phyloP scores from a whole-genome alignment of 129 eudicot genomes.

The Gnaphalium uliginosum region DNA sequence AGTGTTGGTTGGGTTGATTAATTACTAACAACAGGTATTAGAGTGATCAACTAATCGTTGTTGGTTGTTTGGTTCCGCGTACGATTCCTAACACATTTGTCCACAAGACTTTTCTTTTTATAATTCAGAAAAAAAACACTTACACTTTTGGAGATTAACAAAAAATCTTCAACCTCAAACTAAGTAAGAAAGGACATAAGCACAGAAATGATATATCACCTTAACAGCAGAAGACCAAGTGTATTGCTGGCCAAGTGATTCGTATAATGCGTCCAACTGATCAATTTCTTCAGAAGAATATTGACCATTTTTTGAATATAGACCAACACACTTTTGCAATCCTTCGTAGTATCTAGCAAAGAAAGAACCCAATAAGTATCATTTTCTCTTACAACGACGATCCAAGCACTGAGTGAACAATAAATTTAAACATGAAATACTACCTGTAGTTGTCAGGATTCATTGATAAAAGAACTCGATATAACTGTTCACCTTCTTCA shows the following conservation, averaged over 20 bases:
- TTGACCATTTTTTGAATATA: conserved; percentile 51
- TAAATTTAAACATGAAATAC: not conserved
- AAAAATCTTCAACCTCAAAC: not conserved
- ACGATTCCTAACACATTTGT: not conserved
- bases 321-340: conserved; percentile 75
- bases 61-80: too few relatives aligned
- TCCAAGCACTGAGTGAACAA: not conserved
- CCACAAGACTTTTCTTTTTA: not conserved
- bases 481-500: conserved; percentile 62
- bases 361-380: conserved; percentile 13
- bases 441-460: conserved; percentile 89
- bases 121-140: not conserved
- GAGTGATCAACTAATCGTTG: too few relatives aligned
- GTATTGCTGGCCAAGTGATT: conserved; percentile 77
- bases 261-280: conserved; percentile 67
- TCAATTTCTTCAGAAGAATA: conserved; percentile 73
- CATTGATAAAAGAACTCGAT: conserved; percentile 61
- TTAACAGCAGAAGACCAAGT: conserved; percentile 95
- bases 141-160: not conserved
- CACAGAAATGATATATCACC: conserved; percentile 40
- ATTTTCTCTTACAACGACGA: not conserved
- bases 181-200: not conserved
- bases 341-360: conserved; percentile 86
- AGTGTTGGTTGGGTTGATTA: too few relatives aligned
- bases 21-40: too few relatives aligned